Evolutionary conservation across 129 eudicot species (phyloP).

Genomic region (Calendula officinalis): DNA sequence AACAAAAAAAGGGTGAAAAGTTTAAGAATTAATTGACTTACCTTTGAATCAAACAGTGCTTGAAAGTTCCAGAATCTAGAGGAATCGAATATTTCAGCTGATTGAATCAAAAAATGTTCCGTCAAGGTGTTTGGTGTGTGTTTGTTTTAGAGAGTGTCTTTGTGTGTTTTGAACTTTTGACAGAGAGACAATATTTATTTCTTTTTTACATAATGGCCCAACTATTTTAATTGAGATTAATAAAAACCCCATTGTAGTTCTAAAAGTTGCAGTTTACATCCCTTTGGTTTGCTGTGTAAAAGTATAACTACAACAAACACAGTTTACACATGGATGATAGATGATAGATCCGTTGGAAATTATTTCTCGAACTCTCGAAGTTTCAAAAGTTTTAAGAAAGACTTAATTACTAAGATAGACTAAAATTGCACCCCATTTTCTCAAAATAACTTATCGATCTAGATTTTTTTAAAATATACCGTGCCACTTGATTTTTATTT

Average conservation of each 20-base stretch:
- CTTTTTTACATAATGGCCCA: conserved; percentile 6
- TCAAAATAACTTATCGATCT: too few relatives aligned
- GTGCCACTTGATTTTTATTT: too few relatives aligned
- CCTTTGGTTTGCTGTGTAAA: not conserved
- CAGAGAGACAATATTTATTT: not conserved
- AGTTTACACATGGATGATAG: too few relatives aligned
- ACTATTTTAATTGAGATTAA: not conserved
- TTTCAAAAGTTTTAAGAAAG: too few relatives aligned
- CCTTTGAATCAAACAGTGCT: conserved; percentile 25
- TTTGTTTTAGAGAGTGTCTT: not conserved
- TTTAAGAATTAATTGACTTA: not conserved
- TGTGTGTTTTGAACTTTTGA: not conserved
- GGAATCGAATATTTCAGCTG: conserved; percentile 20
- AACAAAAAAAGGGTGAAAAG: not conserved
- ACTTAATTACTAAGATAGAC: too few relatives aligned
- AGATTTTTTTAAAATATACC: too few relatives aligned
- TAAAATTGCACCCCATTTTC: too few relatives aligned
- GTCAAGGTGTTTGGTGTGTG: conserved; percentile 8
- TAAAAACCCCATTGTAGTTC: not conserved
- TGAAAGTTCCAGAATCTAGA: conserved; percentile 3
- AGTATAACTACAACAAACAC: not conserved
- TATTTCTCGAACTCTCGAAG: too few relatives aligned
- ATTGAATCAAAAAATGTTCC: conserved; percentile 7
- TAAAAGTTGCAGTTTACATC: not conserved
- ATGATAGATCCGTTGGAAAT: too few relatives aligned